These are phyloP conservation scores for Fallopia convolvulus DNA, from an alignment of 148 eudicot genomes.

Conservation along the genomic window DNA sequence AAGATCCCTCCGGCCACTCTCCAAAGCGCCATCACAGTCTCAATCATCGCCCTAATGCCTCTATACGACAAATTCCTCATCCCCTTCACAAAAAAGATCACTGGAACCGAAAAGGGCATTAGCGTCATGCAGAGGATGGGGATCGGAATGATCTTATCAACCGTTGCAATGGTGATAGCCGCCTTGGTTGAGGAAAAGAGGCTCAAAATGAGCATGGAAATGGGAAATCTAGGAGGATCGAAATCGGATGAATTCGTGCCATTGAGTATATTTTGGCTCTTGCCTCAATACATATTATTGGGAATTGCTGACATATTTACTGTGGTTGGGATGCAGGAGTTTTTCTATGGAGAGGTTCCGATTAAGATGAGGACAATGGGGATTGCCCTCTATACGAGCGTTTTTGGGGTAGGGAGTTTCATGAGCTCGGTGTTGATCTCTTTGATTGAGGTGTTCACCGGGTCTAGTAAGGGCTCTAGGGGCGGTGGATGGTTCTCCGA, in stretches of 20 bases:
- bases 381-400: constrained; percentile 72
- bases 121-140: constrained; percentile 78
- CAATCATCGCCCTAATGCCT: constrained; percentile 72
- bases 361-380: constrained; percentile 74
- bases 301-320: constrained; percentile 88
- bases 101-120: constrained; percentile 53
- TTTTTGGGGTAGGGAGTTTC: constrained; percentile 82
- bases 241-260: constrained; percentile 11
- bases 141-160: constrained; percentile 68
- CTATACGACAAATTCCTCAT: constrained; percentile 56
- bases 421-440: constrained; percentile 62
- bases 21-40: constrained; percentile 58
- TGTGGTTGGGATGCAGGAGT: constrained; percentile 90
- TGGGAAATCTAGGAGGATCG: background rate
- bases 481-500: constrained; percentile 68
- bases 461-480: constrained; percentile 17
- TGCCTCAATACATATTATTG: constrained; percentile 73
- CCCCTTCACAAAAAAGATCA: constrained; percentile 44
- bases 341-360: constrained; percentile 78
- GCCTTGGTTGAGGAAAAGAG: constrained; percentile 64
- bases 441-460: constrained; percentile 37
- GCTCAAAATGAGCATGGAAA: constrained; percentile 23
- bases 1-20: constrained; percentile 84
- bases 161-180: constrained; percentile 71
- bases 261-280: constrained; percentile 59